Percentiles rank a stretch among this genome's conserved stretches.
Conservation (phyloP, 2,329 filamentous ascomycete species). For the Beauveria varroae region DNA sequence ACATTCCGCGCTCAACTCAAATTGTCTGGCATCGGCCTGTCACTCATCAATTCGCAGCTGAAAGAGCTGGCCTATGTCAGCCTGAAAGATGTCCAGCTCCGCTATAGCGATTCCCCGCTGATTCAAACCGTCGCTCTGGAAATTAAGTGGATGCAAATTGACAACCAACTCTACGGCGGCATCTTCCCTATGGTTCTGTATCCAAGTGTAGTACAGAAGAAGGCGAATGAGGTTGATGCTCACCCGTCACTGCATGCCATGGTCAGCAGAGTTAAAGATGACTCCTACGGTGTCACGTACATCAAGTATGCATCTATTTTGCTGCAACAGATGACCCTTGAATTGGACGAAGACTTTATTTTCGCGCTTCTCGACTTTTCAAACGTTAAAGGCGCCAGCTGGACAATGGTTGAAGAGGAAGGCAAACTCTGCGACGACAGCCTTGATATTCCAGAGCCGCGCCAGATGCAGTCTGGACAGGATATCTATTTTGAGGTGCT, state of each 20-base stretch:
- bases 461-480: conserved; percentile 73
- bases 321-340: conserved; percentile 95
- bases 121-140: conserved; percentile 88
- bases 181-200: conserved; percentile 97
- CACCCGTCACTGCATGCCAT: conserved; percentile 91
- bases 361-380: conserved; percentile 92
- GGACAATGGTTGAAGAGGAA: conserved; percentile 60
- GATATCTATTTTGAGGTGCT: conserved; percentile 98
- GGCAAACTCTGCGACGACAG: conserved; percentile 83
- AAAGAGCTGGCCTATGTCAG: conserved; percentile 92
- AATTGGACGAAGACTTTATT: conserved; percentile 97
- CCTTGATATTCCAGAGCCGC: conserved; percentile 87
- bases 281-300: conserved; percentile 95
- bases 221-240: conserved; percentile 89
- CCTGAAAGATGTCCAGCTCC: conserved; percentile 81
- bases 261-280: conserved; percentile 92
- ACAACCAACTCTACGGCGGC: conserved; percentile 96
- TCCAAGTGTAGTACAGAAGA: conserved; percentile 95
- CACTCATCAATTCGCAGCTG: conserved; percentile 84
- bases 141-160: conserved; percentile 98
- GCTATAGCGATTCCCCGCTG: conserved; percentile 85
- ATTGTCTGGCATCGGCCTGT: conserved; percentile 85
- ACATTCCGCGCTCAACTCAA: conserved; percentile 85
- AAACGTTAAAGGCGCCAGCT: conserved; percentile 84
- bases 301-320: conserved; percentile 96